Conservation (phyloP, 2,329 filamentous ascomycete genomes). For the Cyphellophora europaea region DNA sequence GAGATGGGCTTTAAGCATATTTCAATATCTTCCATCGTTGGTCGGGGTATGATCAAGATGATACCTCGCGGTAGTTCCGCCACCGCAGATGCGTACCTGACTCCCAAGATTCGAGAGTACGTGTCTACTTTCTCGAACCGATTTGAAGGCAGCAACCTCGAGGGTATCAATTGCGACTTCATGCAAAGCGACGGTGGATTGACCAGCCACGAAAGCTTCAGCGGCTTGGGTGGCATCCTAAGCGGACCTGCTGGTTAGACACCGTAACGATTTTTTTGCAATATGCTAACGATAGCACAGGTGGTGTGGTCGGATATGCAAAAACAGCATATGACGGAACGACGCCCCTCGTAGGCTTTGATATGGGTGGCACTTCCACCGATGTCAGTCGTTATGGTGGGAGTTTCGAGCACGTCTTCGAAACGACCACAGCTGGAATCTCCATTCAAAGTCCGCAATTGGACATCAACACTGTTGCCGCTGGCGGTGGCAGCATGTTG, state of each 20-base stretch:
- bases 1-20: constrained; percentile 76
- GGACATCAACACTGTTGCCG: constrained; percentile 73
- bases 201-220: constrained; percentile 50
- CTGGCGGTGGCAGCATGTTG: constrained; percentile 53
- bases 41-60: constrained; percentile 81
- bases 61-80: constrained; percentile 69
- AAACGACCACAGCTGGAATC: constrained; percentile 75
- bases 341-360: constrained; percentile 78
- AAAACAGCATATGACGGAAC: constrained; percentile 68
- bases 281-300: no score
- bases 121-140: constrained; percentile 48
- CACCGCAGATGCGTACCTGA: constrained; percentile 71
- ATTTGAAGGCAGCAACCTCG: constrained; percentile 70
- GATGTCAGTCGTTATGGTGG: constrained; percentile 76
- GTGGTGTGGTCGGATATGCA: constrained; percentile 58
- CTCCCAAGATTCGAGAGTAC: constrained; percentile 69
- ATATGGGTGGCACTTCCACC: constrained; percentile 81
- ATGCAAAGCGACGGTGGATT: constrained; percentile 80
- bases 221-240: constrained; percentile 73
- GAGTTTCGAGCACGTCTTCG: constrained; percentile 76
- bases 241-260: constrained; percentile 90
- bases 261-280: no score
- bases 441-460: constrained; percentile 77
- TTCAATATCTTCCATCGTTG: constrained; percentile 64
- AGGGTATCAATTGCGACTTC: constrained; percentile 66